Base-by-base conservation (phyloP, 148 eudicot species). In the Dianthus caryophyllus region DNA sequence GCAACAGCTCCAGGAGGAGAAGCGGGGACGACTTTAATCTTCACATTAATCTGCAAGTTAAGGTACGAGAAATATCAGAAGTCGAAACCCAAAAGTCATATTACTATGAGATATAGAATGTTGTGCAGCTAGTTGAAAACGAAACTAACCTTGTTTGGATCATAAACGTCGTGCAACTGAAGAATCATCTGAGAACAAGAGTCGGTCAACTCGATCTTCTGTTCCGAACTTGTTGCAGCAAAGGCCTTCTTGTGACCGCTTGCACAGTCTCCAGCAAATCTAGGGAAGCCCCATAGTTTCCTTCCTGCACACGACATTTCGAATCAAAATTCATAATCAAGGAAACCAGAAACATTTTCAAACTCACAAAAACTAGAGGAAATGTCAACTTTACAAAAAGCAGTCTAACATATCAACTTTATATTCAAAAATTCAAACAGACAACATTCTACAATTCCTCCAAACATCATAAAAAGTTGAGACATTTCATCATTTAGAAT, bases 131-230 rank as follows among this genome's bases (percentile, higher is more conserved):
- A 18, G 70, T 75, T 13, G n/a, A 27, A 41, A 41, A 63, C 33
- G 8, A 63, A 43, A 24, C 52, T 4, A 52, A 90, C 99, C 87
- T 90, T 90, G 64, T 88, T 88, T 33, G 97, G 93, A 84, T 95
- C 92, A 79, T 88, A 94, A 66, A 90, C 93, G 75, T 90, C 96
- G 52, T 95, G 93, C 67, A 95, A 81, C 78, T 88, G 99, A 77
- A 95, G 97, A 67, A 95, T 90, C 97, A 95, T 90, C 72, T 95
- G 99, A 47, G 97, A 95, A 73, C 89, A 95, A 52, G 87, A 82
- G 82, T 95, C 99, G 20, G 96, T 81, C 31, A 95, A 73, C 74
- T 90, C 97, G 9, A 73, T 80, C 69, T 85, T 95, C 68, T 86
- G 99, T 51, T 95, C 99, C 54, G 81, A 71, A 72, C 75, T 84